Percentiles rank a stretch among this genome's conserved stretches.
These are phyloP conservation scores for Russula ochroleuca DNA, from an alignment of 768 basidiomycete genomes.

Conservation along the genomic window DNA sequence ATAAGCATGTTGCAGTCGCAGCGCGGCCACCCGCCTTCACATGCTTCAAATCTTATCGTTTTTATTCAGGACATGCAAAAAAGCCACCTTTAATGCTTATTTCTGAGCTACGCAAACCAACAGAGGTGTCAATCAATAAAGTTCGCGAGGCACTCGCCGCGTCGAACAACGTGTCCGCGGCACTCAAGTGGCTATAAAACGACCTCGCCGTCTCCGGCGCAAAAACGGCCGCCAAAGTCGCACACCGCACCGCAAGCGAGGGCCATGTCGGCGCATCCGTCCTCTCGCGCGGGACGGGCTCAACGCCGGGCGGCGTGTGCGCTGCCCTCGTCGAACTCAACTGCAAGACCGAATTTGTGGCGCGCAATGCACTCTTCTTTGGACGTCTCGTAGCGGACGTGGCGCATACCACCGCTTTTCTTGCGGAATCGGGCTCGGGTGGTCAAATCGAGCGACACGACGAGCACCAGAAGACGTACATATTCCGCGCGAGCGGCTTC, in stretches of 20 bases:
- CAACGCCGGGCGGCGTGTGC: constrained; percentile 46
- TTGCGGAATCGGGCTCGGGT: constrained; percentile 43
- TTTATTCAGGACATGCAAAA: constrained; percentile 49
- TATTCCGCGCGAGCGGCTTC: constrained; percentile 49
- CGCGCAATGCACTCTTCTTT: constrained; percentile 82
- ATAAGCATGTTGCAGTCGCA: no score
- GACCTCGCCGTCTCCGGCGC: constrained; percentile 69
- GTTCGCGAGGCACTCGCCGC: constrained; percentile 82
- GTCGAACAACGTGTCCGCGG: constrained; percentile 63
- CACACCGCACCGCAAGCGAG: constrained; percentile 66
- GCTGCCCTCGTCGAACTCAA: constrained; percentile 89
- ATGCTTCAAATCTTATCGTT: constrained; percentile 30
- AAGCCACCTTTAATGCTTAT: constrained; percentile 75
- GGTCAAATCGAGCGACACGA: constrained; percentile 2
- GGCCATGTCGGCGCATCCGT: constrained; percentile 77
- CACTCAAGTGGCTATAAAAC: constrained; percentile 75
- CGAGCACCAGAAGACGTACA: constrained; percentile 34
- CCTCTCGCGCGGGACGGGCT: constrained; percentile 56
- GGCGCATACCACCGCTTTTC: constrained; percentile 76
- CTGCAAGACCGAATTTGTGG: constrained; percentile 98
- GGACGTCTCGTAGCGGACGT: constrained; percentile 70
- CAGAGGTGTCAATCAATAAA: constrained; percentile 77
- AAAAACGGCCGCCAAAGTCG: constrained; percentile 79
- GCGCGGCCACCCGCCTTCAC: no score
- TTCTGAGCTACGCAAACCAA: constrained; percentile 77